These are phyloP conservation scores for Amoeboaphelidium protococcarum DNA, from an alignment of 371 early-diverging fungal species.

Conservation along the genomic window DNA sequence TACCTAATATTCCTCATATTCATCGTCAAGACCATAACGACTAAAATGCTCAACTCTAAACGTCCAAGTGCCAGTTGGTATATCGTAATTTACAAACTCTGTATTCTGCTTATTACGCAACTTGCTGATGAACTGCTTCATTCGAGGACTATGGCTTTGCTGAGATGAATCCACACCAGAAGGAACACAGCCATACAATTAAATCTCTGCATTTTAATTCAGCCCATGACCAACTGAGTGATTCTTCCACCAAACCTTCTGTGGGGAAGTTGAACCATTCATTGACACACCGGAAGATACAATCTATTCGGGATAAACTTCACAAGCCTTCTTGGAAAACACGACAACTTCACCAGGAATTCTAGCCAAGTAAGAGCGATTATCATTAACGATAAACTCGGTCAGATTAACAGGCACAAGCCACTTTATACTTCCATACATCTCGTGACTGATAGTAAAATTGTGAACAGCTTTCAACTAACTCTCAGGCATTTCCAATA, in stretches of 20 bases:
- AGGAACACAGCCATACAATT: conserved; percentile 50
- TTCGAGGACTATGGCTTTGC: conserved; percentile 30
- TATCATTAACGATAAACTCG: conserved; percentile 19
- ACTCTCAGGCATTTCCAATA: conserved; percentile 25
- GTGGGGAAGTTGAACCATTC: no score
- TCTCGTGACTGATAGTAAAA: conserved; percentile 39
- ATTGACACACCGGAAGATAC: no score
- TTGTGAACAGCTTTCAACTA: conserved; percentile 38
- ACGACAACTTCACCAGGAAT: conserved; percentile 54
- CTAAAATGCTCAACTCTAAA: conserved; percentile 71
- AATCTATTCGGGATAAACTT: conserved; percentile 54
- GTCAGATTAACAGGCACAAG: conserved; percentile 53
- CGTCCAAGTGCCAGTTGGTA: conserved; percentile 49
- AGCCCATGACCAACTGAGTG: conserved; percentile 56
- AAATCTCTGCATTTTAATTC: conserved; percentile 59
- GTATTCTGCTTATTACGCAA: conserved; percentile 39
- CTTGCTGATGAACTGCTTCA: conserved; percentile 35
- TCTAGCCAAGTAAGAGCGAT: no score
- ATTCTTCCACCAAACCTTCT: no score
- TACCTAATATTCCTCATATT: conserved; percentile 14
- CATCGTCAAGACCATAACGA: conserved; percentile 33
- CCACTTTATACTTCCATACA: conserved; percentile 47
- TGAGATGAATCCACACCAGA: conserved; percentile 40
- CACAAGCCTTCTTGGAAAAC: conserved; percentile 31
- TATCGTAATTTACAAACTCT: conserved; percentile 41